Evolutionary conservation across 116 monocot species (phyloP).

Genomic region (Papilionanthe hybrid): DNA sequence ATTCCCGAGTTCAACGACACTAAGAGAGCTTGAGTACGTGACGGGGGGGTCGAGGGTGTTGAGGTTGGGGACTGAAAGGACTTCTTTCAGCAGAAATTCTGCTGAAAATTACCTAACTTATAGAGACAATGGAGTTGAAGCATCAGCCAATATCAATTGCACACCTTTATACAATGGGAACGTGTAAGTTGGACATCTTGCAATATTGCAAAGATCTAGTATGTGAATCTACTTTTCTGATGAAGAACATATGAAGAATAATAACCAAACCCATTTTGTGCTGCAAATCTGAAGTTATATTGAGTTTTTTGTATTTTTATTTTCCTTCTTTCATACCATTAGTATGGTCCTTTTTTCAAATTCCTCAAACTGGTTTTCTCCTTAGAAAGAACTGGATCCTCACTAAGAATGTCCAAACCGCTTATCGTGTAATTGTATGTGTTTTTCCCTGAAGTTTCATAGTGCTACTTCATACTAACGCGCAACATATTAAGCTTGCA

Average conservation of each 20-base stretch:
- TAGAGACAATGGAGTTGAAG: constrained; percentile 6
- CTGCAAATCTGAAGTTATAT: background rate
- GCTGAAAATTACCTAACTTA: background rate
- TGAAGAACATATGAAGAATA: background rate
- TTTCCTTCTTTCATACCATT: background rate
- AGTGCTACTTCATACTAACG: background rate
- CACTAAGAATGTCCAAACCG: background rate
- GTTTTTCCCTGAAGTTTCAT: background rate
- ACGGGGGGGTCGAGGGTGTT: constrained; percentile 6
- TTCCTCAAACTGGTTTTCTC: background rate
- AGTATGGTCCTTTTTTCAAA: background rate
- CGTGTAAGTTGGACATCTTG: background rate
- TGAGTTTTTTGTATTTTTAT: background rate
- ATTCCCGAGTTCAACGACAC: background rate
- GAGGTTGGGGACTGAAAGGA: constrained; percentile 1
- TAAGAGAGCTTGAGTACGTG: constrained; percentile 4
- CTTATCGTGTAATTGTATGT: background rate
- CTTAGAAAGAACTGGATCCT: background rate
- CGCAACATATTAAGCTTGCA: too few relatives aligned
- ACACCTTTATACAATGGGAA: background rate
- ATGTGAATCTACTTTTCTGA: background rate
- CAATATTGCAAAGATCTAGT: constrained; percentile 2
- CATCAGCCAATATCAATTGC: constrained; percentile 3
- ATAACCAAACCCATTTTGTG: background rate
- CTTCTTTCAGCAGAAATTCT: background rate